These are phyloP conservation scores for Chaetomium globosum DNA, from an alignment of 2,329 filamentous ascomycete species.

Conservation along the genomic window DNA sequence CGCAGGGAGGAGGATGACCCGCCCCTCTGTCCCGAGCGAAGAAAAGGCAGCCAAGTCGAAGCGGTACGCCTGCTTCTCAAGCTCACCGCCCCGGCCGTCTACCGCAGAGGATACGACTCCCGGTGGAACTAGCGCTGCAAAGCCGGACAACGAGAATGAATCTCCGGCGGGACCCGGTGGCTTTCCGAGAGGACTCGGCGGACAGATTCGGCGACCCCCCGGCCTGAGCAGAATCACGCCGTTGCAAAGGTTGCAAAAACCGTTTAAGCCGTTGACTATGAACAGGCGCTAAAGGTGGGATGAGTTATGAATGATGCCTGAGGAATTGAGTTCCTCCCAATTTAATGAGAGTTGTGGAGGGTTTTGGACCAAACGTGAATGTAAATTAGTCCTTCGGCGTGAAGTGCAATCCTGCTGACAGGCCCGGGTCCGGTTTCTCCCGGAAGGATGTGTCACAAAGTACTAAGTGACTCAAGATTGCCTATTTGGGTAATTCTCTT, in stretches of 20 bases:
- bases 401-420: not conserved
- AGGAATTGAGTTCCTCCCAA: not conserved
- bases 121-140: conserved; percentile 27
- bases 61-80: conserved; percentile 61
- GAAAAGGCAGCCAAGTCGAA: conserved; percentile 43
- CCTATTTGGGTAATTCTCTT: not conserved
- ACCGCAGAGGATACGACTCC: conserved; percentile 24
- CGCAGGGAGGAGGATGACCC: conserved; percentile 42
- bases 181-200: conserved; percentile 39
- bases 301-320: conserved; percentile 1
- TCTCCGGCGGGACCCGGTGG: conserved; percentile 44
- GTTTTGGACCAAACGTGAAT: not conserved
- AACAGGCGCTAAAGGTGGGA: conserved; percentile 41
- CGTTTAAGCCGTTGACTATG: conserved; percentile 61
- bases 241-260: conserved; percentile 55
- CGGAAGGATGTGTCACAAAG: conserved; percentile 1
- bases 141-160: conserved; percentile 39
- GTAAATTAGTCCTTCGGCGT: not conserved
- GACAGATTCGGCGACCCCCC: conserved; percentile 49
- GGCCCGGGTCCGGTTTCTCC: not conserved
- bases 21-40: conserved; percentile 39
- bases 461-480: conserved; percentile 1
- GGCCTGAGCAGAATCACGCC: conserved; percentile 51
- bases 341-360: not conserved
- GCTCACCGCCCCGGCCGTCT: conserved; percentile 49